These are phyloP conservation scores for Penicillium desertorum DNA, from an alignment of 495 filamentous ascomycete species.

Conservation along the genomic window DNA sequence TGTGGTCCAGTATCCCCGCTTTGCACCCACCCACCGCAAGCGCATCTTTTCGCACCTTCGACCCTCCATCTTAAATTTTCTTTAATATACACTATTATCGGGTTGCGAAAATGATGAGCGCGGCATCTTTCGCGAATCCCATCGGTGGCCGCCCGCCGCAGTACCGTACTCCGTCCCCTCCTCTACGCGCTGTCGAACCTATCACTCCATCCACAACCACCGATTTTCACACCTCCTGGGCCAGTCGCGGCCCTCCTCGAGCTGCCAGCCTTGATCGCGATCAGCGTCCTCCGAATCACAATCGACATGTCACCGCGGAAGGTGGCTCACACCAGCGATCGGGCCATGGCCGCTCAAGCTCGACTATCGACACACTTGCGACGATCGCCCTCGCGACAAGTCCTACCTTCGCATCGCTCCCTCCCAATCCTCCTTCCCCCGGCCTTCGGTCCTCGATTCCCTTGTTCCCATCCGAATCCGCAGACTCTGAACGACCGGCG, in stretches of 20 bases:
- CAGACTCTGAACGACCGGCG: conserved; percentile 50
- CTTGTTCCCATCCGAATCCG: conserved; percentile 35
- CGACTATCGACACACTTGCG: conserved; percentile 55
- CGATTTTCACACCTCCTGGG: conserved; percentile 36
- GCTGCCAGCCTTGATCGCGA: conserved; percentile 33
- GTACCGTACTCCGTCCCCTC: conserved; percentile 57
- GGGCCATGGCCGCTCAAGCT: conserved; percentile 49
- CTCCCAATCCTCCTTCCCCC: conserved; percentile 37
- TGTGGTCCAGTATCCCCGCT: conserved; percentile 51
- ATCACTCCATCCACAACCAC: conserved; percentile 45
- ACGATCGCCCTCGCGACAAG: conserved; percentile 55
- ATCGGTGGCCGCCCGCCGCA: conserved; percentile 44
- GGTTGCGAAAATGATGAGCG: conserved; percentile 41
- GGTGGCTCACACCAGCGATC: conserved; percentile 34
- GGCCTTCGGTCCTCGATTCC: conserved; percentile 29
- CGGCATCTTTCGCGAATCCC: conserved; percentile 47
- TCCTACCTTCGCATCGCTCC: conserved; percentile 43
- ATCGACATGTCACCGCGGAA: conserved; percentile 22
- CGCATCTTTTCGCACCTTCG: conserved; percentile 34
- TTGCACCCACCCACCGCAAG: conserved; percentile 48
- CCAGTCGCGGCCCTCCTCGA: conserved; percentile 32
- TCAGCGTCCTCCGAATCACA: conserved; percentile 25
- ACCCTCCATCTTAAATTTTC: conserved; percentile 17
- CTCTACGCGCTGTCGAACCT: conserved; percentile 53
- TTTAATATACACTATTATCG: conserved; percentile 14